Evolutionary conservation across 345 rosid species (phyloP).

Genomic region (Punica granatum): DNA sequence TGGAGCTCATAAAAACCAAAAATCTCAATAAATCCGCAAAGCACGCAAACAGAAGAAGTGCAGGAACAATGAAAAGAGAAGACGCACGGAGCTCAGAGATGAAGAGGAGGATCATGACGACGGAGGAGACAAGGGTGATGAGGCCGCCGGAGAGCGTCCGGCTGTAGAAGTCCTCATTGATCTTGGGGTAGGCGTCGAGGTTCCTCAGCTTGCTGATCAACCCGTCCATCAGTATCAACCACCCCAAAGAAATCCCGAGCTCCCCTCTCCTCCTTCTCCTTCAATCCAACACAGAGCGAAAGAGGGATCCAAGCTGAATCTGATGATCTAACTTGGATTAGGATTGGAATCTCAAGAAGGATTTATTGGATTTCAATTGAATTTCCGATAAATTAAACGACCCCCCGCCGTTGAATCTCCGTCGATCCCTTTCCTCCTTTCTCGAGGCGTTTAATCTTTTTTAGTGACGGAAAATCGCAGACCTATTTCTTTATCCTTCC

Average conservation of each 20-base stretch:
- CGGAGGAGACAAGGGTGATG: constrained; percentile 78
- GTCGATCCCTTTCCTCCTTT: not conserved
- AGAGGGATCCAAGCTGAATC: not conserved
- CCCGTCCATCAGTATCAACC: constrained; percentile 43
- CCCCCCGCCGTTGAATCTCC: too few species aligned
- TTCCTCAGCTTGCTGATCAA: constrained; percentile 66
- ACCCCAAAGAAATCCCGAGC: not conserved
- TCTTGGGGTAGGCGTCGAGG: constrained; percentile 92
- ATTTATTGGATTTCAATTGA: not conserved
- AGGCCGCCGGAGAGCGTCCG: constrained; percentile 94
- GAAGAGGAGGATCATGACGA: constrained; percentile 92
- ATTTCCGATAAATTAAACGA: not conserved
- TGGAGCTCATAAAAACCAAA: too few species aligned
- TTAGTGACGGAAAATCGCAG: not conserved
- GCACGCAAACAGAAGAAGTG: not conserved
- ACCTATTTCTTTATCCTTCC: not conserved
- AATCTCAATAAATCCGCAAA: not conserved
- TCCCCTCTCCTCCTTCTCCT: not conserved
- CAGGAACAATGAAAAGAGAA: not conserved
- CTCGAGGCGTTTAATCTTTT: not conserved
- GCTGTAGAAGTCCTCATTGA: constrained; percentile 95
- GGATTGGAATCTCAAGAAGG: not conserved
- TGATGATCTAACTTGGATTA: not conserved
- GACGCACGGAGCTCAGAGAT: constrained; percentile 78
- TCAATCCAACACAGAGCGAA: not conserved